Evolutionary conservation across 2,329 filamentous ascomycete species (phyloP).

Genomic region (Cladosporium velox): DNA sequence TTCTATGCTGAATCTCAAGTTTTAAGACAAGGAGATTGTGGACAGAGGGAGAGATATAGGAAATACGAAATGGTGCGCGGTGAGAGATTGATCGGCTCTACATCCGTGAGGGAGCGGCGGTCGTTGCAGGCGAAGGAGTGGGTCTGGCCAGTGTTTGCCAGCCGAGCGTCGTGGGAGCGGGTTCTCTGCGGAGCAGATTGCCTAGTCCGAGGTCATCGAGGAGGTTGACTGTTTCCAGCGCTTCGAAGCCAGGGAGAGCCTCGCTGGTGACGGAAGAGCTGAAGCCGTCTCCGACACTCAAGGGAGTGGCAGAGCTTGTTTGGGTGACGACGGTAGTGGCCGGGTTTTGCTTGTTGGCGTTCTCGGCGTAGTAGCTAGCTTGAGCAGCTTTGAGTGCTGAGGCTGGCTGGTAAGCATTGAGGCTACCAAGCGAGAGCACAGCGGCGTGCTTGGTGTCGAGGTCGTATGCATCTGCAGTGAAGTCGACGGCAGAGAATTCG

Average conservation of each 20-base stretch:
- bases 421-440: constrained; percentile 29
- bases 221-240: constrained; percentile 2
- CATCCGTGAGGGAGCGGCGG: constrained; percentile 9
- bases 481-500: constrained; percentile 26
- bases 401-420: constrained; percentile 32
- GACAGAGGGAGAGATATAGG: neutral
- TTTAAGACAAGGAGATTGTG: neutral
- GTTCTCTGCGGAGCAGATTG: neutral
- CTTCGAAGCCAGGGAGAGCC: constrained; percentile 15
- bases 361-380: constrained; percentile 30
- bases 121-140: constrained; percentile 10
- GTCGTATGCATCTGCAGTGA: constrained; percentile 32
- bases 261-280: constrained; percentile 5
- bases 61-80: neutral
- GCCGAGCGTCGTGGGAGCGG: neutral
- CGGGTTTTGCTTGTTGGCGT: constrained; percentile 29
- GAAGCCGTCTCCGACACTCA: constrained; percentile 8
- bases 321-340: constrained; percentile 19
- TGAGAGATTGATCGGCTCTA: neutral
- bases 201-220: constrained; percentile 4
- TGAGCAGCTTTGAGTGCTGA: constrained; percentile 30
- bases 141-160: constrained; percentile 14
- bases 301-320: neutral
- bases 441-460: constrained; percentile 28
- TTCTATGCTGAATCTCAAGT: neutral